Conservation (phyloP, 441 rosid genomes). For the Adansonia rubrostipa region DNA sequence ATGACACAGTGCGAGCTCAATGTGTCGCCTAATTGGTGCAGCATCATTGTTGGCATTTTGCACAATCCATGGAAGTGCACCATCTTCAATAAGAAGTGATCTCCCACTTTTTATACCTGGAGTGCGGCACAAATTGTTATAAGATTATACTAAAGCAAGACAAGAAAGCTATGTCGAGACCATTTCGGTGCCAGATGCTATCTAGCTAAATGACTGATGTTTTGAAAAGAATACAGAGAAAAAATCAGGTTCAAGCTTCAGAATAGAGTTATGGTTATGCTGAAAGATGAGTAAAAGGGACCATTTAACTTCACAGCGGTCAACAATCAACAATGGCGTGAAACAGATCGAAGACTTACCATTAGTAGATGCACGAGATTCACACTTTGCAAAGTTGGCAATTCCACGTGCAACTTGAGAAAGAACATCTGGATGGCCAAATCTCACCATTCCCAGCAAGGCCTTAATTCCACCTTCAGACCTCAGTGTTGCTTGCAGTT, state of each 20-base stretch:
- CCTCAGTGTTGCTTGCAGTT: conserved; percentile 80
- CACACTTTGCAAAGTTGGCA: conserved; percentile 98
- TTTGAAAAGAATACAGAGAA: conserved; percentile 5
- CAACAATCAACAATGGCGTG: background rate
- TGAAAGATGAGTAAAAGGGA: background rate
- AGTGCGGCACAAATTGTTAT: background rate
- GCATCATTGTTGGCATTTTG: conserved; percentile 92
- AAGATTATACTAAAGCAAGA: background rate
- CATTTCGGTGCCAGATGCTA: conserved; percentile 7
- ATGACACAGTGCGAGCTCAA: conserved; percentile 98
- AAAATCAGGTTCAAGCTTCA: conserved; percentile 10
- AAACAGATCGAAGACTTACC: conserved; percentile 46
- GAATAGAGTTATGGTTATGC: background rate
- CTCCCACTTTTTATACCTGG: conserved; percentile 75
- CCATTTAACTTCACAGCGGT: conserved; percentile 18
- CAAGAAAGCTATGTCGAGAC: background rate
- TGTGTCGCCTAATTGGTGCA: conserved; percentile 91
- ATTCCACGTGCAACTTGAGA: conserved; percentile 98
- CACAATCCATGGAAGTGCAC: conserved; percentile 96
- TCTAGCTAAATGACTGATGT: background rate
- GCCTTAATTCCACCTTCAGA: conserved; percentile 98
- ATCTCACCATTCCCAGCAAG: conserved; percentile 95
- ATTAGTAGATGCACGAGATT: conserved; percentile 82
- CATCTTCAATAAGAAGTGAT: conserved; percentile 90
- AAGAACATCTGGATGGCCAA: conserved; percentile 96